Evolutionary conservation across 192 early-diverging fungal genomes (phyloP), one percentile per base, ranked within the genome.

Genomic region (Coemansia furcata): DNA sequence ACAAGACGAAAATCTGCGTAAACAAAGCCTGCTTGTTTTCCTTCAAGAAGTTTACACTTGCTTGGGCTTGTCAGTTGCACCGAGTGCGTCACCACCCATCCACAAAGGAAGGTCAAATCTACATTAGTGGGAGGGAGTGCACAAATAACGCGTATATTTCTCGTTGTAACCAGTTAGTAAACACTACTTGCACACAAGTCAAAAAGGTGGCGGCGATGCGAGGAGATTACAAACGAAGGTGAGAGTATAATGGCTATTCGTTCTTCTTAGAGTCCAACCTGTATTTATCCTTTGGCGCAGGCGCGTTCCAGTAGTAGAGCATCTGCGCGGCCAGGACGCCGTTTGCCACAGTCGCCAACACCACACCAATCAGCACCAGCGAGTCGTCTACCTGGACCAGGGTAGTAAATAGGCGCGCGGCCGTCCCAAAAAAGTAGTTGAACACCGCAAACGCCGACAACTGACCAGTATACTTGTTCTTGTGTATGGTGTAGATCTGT

Each of bases 391-490:
- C 85, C 78, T 99, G 96, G 36, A 92, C 90, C 72, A 96, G 65
- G 12, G 97, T 98, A 9, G 97, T 99, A 71, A 91, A 94, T 3
- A 98, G 85, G 60, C 97, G 87, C 4, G 96, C 97, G 1, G 88
- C 82, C 6, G 87, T 87, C 37, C 97, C 97, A 23, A 91, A 77
- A 73, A 93, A 94, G 68, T 94, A 94, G 73, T 95, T 90, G 70
- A 93, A 87, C 15, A 94, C 87, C 0, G 97, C 92, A 76, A 99
- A 91, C 9, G 89, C 89, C 33, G 94, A 95, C 11, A 99, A 78
- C 73, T 95, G 93, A 19, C 97, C 97, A 14, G 96, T 97, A 57
- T 87, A 90, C 32, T 87, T 83, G 75, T 92, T 93, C 57, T 83
- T 83, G 68, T 88, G 91, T 81, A 95, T 99, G 60, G 87, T 84